Evolutionary conservation across 208 protist species (phyloP).

Genomic region (Trypanosoma mega): DNA sequence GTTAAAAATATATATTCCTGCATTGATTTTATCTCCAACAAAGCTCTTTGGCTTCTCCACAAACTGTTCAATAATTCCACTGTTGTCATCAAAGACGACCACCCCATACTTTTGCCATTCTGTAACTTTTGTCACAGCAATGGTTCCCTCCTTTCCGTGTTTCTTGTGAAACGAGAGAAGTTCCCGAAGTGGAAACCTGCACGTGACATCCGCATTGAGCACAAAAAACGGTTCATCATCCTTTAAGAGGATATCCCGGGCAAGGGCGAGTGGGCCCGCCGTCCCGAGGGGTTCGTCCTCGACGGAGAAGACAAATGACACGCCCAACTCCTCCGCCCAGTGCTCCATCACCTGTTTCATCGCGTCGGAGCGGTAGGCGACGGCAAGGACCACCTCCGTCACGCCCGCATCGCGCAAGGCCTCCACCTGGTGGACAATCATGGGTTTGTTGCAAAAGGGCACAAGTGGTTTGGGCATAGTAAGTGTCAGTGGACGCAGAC

Average conservation of each 20-base stretch:
- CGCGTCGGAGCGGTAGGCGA: constrained; percentile 95
- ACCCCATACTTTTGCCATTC: constrained; percentile 98
- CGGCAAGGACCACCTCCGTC: constrained; percentile 95
- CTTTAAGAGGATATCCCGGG: constrained; percentile 83
- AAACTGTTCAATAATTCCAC: constrained; percentile 89
- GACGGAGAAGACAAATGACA: constrained; percentile 95
- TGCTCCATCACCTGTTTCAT: constrained; percentile 93
- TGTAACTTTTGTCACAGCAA: constrained; percentile 95
- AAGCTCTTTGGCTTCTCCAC: constrained; percentile 96
- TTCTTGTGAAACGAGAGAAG: constrained; percentile 94
- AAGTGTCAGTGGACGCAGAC: constrained; percentile 97
- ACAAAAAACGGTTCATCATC: constrained; percentile 97
- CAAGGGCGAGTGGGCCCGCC: constrained; percentile 96
- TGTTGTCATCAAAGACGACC: constrained; percentile 91
- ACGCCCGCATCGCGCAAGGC: constrained; percentile 91
- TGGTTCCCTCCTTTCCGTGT: constrained; percentile 96
- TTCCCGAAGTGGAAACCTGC: constrained; percentile 93
- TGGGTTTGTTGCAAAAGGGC: constrained; percentile 97
- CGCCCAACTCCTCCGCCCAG: constrained; percentile 84
- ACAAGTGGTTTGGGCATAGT: constrained; percentile 97
- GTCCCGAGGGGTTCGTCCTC: constrained; percentile 97
- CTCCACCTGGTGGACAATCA: constrained; percentile 98
- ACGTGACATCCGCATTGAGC: constrained; percentile 97
- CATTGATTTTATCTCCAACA: constrained; percentile 97
- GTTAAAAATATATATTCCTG: constrained; percentile 97